Conservation (phyloP, 1,139 yeast species). For the Suhomyces kunorum region DNA sequence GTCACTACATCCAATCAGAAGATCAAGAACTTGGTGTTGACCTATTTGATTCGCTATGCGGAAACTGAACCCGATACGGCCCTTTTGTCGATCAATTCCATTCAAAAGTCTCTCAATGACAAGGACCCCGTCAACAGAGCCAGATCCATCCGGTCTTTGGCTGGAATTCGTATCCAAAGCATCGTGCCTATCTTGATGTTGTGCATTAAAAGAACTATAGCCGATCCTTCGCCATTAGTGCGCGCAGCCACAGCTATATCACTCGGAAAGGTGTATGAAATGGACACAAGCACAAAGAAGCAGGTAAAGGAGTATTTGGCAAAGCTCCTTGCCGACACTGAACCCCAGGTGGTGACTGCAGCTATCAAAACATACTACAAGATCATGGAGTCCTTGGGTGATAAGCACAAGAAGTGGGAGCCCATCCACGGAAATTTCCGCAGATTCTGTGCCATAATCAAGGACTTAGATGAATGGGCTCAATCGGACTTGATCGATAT, state of each 20-base stretch:
- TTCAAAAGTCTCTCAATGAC: slow-evolving; percentile 79
- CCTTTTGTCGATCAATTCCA: slow-evolving; percentile 82
- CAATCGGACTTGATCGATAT: slow-evolving; percentile 62
- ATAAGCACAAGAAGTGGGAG: slow-evolving; percentile 51
- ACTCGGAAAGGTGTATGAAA: slow-evolving; percentile 59
- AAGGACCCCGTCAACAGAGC: slow-evolving; percentile 68
- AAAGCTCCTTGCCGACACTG: slow-evolving; percentile 62
- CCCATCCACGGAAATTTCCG: slow-evolving; percentile 73
- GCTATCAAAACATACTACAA: slow-evolving; percentile 61
- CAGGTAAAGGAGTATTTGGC: slow-evolving; percentile 54
- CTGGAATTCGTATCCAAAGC: slow-evolving; percentile 78
- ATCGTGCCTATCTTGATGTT: slow-evolving; percentile 77
- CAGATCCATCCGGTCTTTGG: slow-evolving; percentile 73
- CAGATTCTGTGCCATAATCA: slow-evolving; percentile 55
- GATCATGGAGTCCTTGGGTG: slow-evolving; percentile 29
- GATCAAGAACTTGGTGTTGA: slow-evolving; percentile 74
- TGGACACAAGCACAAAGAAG: slow-evolving; percentile 30
- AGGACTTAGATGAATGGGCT: slow-evolving; percentile 75
- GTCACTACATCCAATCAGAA: slow-evolving; percentile 71
- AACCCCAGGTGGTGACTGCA: slow-evolving; percentile 66
- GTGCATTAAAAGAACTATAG: slow-evolving; percentile 66
- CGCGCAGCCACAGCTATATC: slow-evolving; percentile 81
- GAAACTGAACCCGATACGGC: slow-evolving; percentile 88
- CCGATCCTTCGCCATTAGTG: slow-evolving; percentile 77
- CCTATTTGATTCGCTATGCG: slow-evolving; percentile 75